Evolutionary conservation across 352 stramenopile genomes (phyloP).

Genomic region (Phytophthora nicotianae): DNA sequence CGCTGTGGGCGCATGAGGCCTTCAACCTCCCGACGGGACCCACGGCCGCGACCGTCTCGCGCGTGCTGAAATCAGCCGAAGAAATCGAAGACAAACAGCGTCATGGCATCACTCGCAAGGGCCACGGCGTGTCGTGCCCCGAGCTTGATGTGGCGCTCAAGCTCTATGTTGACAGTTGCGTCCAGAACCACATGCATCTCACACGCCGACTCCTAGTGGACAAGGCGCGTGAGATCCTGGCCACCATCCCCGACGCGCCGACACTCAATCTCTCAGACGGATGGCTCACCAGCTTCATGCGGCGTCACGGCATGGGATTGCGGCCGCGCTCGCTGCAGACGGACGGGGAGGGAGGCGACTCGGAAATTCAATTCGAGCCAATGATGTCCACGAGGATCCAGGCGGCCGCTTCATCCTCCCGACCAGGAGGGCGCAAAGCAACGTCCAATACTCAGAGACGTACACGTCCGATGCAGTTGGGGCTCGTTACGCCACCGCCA

Average conservation of each 20-base stretch:
- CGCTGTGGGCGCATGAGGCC: constrained; percentile 30
- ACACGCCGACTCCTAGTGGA: constrained; percentile 28
- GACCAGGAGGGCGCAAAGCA: constrained; percentile 7
- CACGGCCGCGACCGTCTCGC: constrained; percentile 30
- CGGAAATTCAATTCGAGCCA: constrained; percentile 18
- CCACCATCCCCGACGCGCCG: constrained; percentile 24
- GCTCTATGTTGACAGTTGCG: constrained; percentile 27
- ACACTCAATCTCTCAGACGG: constrained; percentile 34
- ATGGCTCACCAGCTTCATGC: constrained; percentile 42
- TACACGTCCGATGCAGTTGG: constrained; percentile 14
- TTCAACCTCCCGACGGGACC: constrained; percentile 33
- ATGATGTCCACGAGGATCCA: constrained; percentile 6
- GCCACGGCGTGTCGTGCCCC: constrained; percentile 32
- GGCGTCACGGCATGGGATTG: constrained; percentile 32
- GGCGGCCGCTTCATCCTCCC: background rate
- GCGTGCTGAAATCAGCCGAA: constrained; percentile 30
- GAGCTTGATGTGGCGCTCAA: constrained; percentile 28
- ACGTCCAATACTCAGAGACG: constrained; percentile 6
- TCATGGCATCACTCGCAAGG: constrained; percentile 30
- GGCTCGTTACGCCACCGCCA: constrained; percentile 16
- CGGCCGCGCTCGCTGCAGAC: constrained; percentile 30
- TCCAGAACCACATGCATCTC: constrained; percentile 24
- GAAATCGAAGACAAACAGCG: constrained; percentile 39
- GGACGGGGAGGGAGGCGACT: constrained; percentile 23
- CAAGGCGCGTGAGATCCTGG: constrained; percentile 30